Base-by-base conservation (phyloP, 805 yeast genomes). In the Metschnikowia dekortorum region DNA sequence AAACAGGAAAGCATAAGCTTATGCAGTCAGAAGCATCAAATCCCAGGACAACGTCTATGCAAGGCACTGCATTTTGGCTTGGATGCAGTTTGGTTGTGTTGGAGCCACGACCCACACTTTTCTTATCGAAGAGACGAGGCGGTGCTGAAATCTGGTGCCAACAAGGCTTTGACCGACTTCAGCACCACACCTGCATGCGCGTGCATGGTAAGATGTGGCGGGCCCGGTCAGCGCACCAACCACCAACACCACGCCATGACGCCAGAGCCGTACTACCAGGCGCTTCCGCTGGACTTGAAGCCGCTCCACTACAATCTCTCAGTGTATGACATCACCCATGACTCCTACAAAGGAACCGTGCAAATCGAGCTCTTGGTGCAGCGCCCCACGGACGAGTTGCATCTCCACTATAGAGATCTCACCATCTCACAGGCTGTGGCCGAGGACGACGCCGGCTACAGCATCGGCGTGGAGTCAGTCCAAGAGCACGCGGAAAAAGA, bases 251-350 rank as follows among this genome's bases (percentile, higher is more conserved):
- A 22, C 44, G 30, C 13, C 30, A 16, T 30, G 39, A 28, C 11
- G 22, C 9, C 39, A 11, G 47, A 50, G 16, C 66, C 65, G 1
- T 71, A 71, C 58, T 73, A 73, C 55, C 72, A 72, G 53, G 75
- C 82, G 4, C 79, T 83, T 53, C 95, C 88, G 59, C 72, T 73
- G 44, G 72, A 78, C 48, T 85, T 90, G 53, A 76, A 76, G 52
- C 97, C 99, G 34, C 59, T 71, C 34, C 87, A 87, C 67, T 92
- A 94, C 65, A 79, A 82, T 48, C 66, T 94, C 14, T 51, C 68
- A 33, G 76, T 82, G 16, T 84, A 83, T 59, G 79, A 84, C 59
- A 65, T 74, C 30, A 65, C 59, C 7, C 66, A 67, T 34, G 76
- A 74, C 55, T 63, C 74, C 1, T 83, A 76, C 59, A 59, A 59